Percentiles rank a stretch among this genome's conserved stretches.
Conservation (phyloP, 2,329 filamentous ascomycete genomes). For the Penicillium glabrum region DNA sequence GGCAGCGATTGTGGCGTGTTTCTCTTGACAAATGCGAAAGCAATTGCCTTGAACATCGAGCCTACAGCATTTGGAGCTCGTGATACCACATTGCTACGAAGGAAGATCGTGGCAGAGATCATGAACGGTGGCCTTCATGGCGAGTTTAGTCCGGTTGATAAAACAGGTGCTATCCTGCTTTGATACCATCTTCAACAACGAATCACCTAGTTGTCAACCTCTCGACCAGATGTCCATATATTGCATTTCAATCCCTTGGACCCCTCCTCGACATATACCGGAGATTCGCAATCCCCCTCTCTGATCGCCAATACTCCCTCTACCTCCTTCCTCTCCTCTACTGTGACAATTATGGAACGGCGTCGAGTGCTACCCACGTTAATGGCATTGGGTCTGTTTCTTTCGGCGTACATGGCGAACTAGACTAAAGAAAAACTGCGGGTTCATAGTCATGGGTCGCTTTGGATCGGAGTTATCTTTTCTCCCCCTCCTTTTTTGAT, state of each 20-base stretch:
- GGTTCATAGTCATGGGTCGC: background rate
- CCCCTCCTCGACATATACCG: background rate
- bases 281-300: background rate
- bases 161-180: slow-evolving; percentile 21
- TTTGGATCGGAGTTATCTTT: background rate
- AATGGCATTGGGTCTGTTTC: background rate
- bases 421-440: slow-evolving; percentile 10
- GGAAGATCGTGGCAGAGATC: slow-evolving; percentile 50
- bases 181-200: slow-evolving; percentile 8
- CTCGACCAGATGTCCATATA: background rate
- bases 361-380: slow-evolving; percentile 1
- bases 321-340: background rate
- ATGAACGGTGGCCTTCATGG: slow-evolving; percentile 46
- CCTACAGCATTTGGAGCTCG: slow-evolving; percentile 42
- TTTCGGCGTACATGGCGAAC: slow-evolving; percentile 18
- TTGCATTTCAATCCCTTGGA: background rate
- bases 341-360: background rate
- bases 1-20: slow-evolving; percentile 53
- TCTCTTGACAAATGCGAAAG: slow-evolving; percentile 49
- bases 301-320: background rate
- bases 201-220: background rate
- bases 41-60: slow-evolving; percentile 46
- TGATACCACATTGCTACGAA: slow-evolving; percentile 43
- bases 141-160: slow-evolving; percentile 38
- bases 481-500: slow-evolving; percentile 3